Percentiles rank a stretch among this genome's conserved stretches.
These are phyloP conservation scores for Kluyveromyces siamensis DNA, from an alignment of 805 yeast genomes.

Conservation along the genomic window DNA sequence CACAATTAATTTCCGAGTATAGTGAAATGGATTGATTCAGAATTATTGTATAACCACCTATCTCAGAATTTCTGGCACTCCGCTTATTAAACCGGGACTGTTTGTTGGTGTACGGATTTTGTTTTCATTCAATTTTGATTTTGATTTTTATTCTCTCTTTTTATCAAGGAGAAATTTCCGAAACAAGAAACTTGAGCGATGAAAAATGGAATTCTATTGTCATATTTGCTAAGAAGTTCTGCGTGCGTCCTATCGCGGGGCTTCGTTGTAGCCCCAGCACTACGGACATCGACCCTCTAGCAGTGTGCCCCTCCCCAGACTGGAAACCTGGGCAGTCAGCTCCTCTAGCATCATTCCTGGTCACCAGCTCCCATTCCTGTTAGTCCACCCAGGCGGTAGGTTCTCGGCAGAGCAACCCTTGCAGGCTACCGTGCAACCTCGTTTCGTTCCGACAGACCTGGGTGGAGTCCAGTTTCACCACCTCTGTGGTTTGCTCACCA, in stretches of 20 bases:
- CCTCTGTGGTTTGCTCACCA: not conserved
- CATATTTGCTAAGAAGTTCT: too few relatives aligned
- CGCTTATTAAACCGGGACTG: not conserved
- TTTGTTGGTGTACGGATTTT: not conserved
- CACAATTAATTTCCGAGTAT: not conserved
- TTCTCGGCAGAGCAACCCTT: not conserved
- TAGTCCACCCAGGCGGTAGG: not conserved
- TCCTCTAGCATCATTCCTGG: not conserved
- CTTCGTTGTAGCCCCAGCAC: too few relatives aligned
- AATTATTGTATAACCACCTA: too few relatives aligned
- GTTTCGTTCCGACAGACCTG: too few relatives aligned
- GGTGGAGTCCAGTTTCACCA: not conserved
- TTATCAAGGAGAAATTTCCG: not conserved
- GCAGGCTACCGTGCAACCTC: not conserved
- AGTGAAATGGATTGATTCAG: too few relatives aligned
- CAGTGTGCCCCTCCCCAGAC: not conserved
- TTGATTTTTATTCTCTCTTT: not conserved
- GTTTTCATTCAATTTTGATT: not conserved
- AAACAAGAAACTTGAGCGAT: not conserved
- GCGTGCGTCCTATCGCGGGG: too few relatives aligned
- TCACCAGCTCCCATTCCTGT: not conserved
- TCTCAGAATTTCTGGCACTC: too few relatives aligned
- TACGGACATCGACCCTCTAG: not conserved
- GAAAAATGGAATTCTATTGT: too few relatives aligned
- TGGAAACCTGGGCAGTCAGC: not conserved